Evolutionary conservation across 2,329 filamentous ascomycete genomes (phyloP), one percentile per base, ranked within the genome.

Genomic region (Tolypocladium album): DNA sequence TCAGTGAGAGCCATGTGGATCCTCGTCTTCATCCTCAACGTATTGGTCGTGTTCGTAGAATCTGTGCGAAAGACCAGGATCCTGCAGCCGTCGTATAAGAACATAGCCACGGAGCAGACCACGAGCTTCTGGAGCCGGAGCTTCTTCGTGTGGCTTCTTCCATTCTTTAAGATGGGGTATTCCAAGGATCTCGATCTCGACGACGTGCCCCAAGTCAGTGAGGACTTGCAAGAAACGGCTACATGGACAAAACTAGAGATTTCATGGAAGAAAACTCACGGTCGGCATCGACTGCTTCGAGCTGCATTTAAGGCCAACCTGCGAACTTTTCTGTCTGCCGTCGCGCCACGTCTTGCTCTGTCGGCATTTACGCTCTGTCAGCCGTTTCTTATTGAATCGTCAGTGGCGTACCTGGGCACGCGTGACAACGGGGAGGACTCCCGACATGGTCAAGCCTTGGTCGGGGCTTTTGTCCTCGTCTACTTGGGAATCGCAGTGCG

Each of bases 261-360:
- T 15, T 40, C 56, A 15, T 57, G 56, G 40, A 24, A 27, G 7
- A 57, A 34, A 17, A 38, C n/a, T 20, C 39, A 31, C 1, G 56
- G 45, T 38, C 42, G 38, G 8, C 57, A 58, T 27, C 57, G 57
- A n/a, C 57, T 58, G n/a, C 43, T 58, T 22, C 57, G 57, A 7
- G 57, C 45, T 2, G 53, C 57, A n/a, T 31, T 58, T 11, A 12
- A 12, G 39, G 57, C 57, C 13, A 58, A 58, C 43, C 38, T 24
- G 34, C 13, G 27, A 27, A 17, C n/a, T 4, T 31, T 52, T 34
- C 2, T 47, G n/a, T 47, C 57, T 27, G 57, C 57, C 6, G 57
- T 58, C 20, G 31, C 47, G 20, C 57, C 57, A 4, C 47, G 57
- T 2, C 43, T 58, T n/a, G 43, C 47, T 20, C 9, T 58, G 13